Conservation (phyloP, 2,329 filamentous ascomycete genomes). For the Diaporthe amygdali region DNA sequence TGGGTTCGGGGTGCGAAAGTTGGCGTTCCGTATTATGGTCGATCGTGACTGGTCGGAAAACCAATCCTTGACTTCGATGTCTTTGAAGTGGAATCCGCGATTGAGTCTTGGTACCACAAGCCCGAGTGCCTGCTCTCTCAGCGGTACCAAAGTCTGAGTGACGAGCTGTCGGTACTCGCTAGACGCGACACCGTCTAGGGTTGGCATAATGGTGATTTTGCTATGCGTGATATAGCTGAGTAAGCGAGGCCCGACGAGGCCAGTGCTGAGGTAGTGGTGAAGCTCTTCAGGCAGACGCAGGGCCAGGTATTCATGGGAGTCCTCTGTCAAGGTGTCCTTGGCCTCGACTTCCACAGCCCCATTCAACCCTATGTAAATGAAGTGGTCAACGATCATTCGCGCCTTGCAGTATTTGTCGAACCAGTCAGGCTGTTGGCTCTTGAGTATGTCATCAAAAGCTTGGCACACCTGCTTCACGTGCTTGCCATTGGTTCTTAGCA, state of each 20-base stretch:
- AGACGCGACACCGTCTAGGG: constrained; percentile 81
- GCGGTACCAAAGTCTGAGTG: constrained; percentile 72
- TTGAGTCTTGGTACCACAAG: constrained; percentile 81
- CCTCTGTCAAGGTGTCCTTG: constrained; percentile 74
- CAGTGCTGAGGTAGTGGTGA: constrained; percentile 86
- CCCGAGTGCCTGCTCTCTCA: constrained; percentile 78
- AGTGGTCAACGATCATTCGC: constrained; percentile 84
- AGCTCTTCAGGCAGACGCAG: constrained; percentile 88
- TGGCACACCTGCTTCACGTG: constrained; percentile 76
- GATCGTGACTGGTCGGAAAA: constrained; percentile 71
- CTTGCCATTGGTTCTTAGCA: constrained; percentile 74
- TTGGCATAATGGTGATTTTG: constrained; percentile 80
- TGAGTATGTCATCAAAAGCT: constrained; percentile 79
- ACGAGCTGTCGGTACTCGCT: constrained; percentile 83
- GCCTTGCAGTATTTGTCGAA: constrained; percentile 86
- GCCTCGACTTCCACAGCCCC: constrained; percentile 80
- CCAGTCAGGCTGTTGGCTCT: constrained; percentile 75
- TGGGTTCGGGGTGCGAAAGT: constrained; percentile 50
- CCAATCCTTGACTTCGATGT: constrained; percentile 82
- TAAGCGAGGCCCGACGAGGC: constrained; percentile 78
- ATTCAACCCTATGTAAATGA: constrained; percentile 78
- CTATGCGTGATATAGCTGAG: constrained; percentile 83
- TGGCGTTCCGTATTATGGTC: constrained; percentile 64
- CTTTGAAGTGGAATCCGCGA: constrained; percentile 81
- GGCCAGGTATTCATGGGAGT: constrained; percentile 91